Evolutionary conservation across 306 rosid genomes (phyloP).

Genomic region (Casuarina cunninghamiana): DNA sequence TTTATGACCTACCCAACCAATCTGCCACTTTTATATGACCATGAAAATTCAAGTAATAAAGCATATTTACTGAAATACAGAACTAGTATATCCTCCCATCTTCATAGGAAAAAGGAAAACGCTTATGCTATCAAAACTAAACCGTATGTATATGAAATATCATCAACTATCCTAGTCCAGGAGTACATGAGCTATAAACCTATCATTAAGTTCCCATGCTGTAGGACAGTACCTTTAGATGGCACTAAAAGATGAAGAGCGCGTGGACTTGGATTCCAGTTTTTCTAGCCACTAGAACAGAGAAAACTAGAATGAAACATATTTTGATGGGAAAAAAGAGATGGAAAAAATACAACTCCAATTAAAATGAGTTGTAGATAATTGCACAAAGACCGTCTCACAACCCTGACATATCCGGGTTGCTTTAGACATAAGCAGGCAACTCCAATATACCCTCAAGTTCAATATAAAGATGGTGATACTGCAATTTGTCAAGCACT

Average conservation of each 20-base stretch:
- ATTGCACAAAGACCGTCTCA: not conserved
- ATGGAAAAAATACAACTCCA: not conserved
- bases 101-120: not conserved
- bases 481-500: not conserved
- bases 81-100: not conserved
- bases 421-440: not conserved
- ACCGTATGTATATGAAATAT: no score
- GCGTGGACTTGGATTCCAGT: not conserved
- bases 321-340: no score
- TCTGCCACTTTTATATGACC: no score
- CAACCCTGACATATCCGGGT: not conserved
- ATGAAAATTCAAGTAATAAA: no score
- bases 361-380: not conserved
- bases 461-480: not conserved
- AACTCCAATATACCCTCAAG: not conserved
- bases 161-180: no score
- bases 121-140: no score
- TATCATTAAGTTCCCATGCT: no score
- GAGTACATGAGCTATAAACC: no score
- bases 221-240: not conserved
- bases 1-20: no score
- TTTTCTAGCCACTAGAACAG: no score
- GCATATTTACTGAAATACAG: no score
- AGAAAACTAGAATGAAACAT: no score
- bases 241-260: not conserved